Evolutionary conservation across 148 eudicot genomes (phyloP), one percentile per base, ranked within the genome.

Genomic region (Selenicereus undatus): DNA sequence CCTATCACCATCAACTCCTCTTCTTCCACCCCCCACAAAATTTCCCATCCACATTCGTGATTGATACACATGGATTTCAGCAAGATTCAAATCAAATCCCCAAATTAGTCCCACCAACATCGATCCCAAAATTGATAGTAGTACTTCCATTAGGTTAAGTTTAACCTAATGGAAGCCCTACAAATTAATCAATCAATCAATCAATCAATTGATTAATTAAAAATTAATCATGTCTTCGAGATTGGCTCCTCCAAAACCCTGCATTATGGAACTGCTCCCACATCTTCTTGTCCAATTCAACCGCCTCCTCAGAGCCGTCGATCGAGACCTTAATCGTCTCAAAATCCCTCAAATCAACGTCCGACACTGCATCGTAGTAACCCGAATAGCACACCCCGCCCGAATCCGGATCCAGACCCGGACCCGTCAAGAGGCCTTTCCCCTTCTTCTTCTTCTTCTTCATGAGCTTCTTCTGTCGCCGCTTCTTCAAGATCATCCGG

Each of bases 211-310:
- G 18, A 60, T 60, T 20, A 8, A 60, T 7, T 21, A 60, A 60
- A 60, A 65, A 30, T 77, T 35, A 76, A 64, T 27, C 26, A 48
- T 75, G 22, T 20, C 84, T 75, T 54, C 81, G 90, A 10, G 93
- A 89, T 10, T 85, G 81, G 54, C 91, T 89, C 77, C 96, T 86
- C 98, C 98, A 92, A 75, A 93, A 93, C 20, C 98, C 98, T 4
- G 91, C 64, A 76, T 88, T 87, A 52, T 78, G 77, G 43, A 93
- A 88, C 71, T 86, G 90, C 78, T 81, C 92, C 96, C 91, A 88
- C 98, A 91, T 90, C 60, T 84, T 82, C 51, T 71, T 70, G 29
- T 91, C 97, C 75, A 91, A 80, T n/a, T 88, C 88, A n/a, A 85
- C 80, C 56, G 73, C 87, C 29, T 84, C 85, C 32, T 48, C 86